A percentile compares a stretch with the other conserved stretches of the same genome.
Evolutionary conservation across 1,139 yeast genomes (phyloP).

Genomic region (Sugiyamaella sp.): DNA sequence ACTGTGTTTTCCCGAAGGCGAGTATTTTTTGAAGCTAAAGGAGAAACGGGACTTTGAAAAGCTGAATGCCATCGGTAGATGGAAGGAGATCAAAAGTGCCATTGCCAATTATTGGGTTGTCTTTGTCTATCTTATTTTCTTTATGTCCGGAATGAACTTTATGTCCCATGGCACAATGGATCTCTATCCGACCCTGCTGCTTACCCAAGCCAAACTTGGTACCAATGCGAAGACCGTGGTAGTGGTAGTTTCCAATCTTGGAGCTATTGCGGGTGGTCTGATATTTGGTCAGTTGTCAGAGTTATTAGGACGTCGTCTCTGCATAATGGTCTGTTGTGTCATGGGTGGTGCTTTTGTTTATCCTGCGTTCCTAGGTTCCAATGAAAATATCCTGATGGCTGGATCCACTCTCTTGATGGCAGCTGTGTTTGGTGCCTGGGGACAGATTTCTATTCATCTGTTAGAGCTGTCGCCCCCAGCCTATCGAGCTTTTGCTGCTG

Average conservation of each 20-base stretch:
- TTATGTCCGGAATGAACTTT: conserved; percentile 56
- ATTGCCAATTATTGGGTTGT: conserved; percentile 50
- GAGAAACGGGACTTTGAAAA: conserved; percentile 14
- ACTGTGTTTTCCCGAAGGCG: conserved; percentile 46
- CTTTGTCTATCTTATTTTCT: conserved; percentile 49
- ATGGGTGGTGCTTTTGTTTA: conserved; percentile 56
- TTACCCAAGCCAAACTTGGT: conserved; percentile 46
- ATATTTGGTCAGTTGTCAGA: conserved; percentile 52
- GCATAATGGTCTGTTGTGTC: conserved; percentile 49
- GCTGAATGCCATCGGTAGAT: neutral
- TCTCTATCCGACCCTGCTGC: conserved; percentile 53
- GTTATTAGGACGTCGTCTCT: conserved; percentile 52
- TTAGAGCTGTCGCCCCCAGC: conserved; percentile 60
- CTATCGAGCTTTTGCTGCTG: conserved; percentile 55
- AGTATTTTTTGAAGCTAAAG: conserved; percentile 33
- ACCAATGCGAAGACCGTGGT: conserved; percentile 50
- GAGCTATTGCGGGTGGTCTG: conserved; percentile 56
- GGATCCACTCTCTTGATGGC: conserved; percentile 56
- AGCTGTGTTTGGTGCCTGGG: conserved; percentile 61
- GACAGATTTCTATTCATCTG: conserved; percentile 56
- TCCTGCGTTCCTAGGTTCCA: conserved; percentile 52
- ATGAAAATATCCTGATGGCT: conserved; percentile 49
- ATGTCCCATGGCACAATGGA: conserved; percentile 61
- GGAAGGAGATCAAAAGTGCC: conserved; percentile 34
- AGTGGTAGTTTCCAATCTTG: conserved; percentile 52